Percentiles rank a stretch among this genome's conserved stretches.
Conservation (phyloP, 2,329 filamentous ascomycete genomes). For the Beauveria varroae region DNA sequence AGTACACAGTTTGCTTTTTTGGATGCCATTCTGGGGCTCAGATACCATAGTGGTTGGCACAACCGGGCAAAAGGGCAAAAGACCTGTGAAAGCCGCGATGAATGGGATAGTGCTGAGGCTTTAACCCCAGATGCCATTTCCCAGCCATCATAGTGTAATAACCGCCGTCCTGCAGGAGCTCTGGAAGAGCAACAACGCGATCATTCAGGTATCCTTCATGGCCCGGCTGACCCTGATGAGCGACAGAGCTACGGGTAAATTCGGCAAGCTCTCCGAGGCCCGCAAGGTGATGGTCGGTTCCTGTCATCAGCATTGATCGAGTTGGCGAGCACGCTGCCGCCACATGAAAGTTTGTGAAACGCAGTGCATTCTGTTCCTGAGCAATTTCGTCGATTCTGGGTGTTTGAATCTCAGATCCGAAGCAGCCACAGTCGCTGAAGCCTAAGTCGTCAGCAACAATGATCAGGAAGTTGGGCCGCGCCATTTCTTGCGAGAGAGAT, state of each 20-base stretch:
- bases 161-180: constrained; percentile 23
- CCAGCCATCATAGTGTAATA: constrained; percentile 25
- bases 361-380: constrained; percentile 36
- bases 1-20: not conserved
- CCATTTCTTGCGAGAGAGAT: not conserved
- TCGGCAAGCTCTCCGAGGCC: constrained; percentile 48
- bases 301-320: constrained; percentile 57
- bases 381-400: constrained; percentile 27
- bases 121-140: constrained; percentile 23
- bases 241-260: constrained; percentile 14
- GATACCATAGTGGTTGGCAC: constrained; percentile 34
- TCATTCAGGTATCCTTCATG: constrained; percentile 27
- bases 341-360: constrained; percentile 58
- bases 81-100: constrained; percentile 47
- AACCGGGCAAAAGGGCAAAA: constrained; percentile 47
- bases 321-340: constrained; percentile 59
- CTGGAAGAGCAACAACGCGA: constrained; percentile 21
- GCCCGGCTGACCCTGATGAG: constrained; percentile 16
- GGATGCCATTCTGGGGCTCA: not conserved
- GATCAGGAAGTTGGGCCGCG: constrained; percentile 27
- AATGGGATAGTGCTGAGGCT: constrained; percentile 38
- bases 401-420: constrained; percentile 26
- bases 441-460: constrained; percentile 29
- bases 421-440: constrained; percentile 24
- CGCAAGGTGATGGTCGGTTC: constrained; percentile 43